phyloP scores from a whole-genome alignment of 2,329 filamentous ascomycete species.

The Ceratocystis huliohia region DNA sequence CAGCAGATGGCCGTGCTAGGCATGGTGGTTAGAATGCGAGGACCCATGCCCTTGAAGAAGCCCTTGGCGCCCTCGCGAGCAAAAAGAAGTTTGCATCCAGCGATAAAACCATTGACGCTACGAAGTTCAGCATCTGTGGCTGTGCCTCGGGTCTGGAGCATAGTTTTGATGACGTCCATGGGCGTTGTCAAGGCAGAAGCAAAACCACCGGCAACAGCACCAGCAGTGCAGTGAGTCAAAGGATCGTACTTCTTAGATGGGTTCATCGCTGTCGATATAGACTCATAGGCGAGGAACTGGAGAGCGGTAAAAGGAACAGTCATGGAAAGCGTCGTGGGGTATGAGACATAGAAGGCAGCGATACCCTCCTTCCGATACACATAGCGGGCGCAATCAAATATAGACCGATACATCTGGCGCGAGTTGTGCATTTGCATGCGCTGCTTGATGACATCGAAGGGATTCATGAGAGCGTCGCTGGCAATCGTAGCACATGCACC shows the following conservation, averaged over 20 bases:
- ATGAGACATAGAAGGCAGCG: constrained; percentile 92
- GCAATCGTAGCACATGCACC: constrained; percentile 92
- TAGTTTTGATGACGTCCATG: constrained; percentile 95
- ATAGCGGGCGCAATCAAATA: constrained; percentile 73
- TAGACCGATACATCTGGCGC: constrained; percentile 69
- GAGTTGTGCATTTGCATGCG: constrained; percentile 98
- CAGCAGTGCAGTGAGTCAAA: constrained; percentile 82
- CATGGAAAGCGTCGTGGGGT: constrained; percentile 96
- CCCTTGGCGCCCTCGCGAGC: constrained; percentile 70
- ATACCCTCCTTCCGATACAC: constrained; percentile 82
- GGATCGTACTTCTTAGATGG: constrained; percentile 78
- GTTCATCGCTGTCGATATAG: constrained; percentile 87
- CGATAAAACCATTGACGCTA: constrained; percentile 67
- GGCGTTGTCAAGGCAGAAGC: constrained; percentile 90
- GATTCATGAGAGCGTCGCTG: constrained; percentile 97
- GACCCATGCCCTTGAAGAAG: constrained; percentile 87
- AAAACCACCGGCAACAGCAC: constrained; percentile 82
- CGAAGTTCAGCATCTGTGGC: constrained; percentile 69
- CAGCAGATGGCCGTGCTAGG: constrained; percentile 99
- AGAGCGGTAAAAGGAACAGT: constrained; percentile 95
- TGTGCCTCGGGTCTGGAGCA: constrained; percentile 83
- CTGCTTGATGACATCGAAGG: constrained; percentile 98
- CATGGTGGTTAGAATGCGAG: constrained; percentile 90
- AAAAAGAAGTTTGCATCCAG: constrained; percentile 70
- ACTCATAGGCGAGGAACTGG: constrained; percentile 96